phyloP scores from a whole-genome alignment of 768 basidiomycete genomes.

The Strobilomyces echinocephalus region DNA sequence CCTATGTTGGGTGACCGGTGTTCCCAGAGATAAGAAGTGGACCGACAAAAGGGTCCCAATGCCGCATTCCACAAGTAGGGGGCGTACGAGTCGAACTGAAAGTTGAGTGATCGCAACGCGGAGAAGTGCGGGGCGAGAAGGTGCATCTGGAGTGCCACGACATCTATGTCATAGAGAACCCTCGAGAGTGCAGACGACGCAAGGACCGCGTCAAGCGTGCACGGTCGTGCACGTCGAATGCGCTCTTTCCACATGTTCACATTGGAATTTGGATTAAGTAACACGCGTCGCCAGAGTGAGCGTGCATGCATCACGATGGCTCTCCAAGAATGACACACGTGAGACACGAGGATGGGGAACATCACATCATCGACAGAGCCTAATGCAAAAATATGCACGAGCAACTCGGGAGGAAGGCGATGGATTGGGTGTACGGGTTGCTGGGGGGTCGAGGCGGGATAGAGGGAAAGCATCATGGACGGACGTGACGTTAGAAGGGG shows the following conservation, averaged over 20 bases:
- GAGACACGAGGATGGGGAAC: slow-evolving; percentile 61
- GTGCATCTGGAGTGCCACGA: slow-evolving; percentile 60
- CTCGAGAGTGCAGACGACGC: slow-evolving; percentile 32
- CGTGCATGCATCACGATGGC: slow-evolving; percentile 56
- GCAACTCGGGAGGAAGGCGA: slow-evolving; percentile 57
- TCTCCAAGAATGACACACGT: slow-evolving; percentile 66
- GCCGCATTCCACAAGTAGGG: slow-evolving; percentile 69
- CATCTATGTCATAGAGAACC: slow-evolving; percentile 30
- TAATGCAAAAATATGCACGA: slow-evolving; percentile 58
- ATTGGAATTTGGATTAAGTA: slow-evolving; percentile 38
- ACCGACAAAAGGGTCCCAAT: slow-evolving; percentile 49
- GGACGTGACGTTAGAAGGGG: slow-evolving; percentile 21
- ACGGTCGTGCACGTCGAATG: slow-evolving; percentile 54
- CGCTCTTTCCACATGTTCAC: slow-evolving; percentile 60
- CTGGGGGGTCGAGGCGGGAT: slow-evolving; percentile 19
- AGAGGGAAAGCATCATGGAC: slow-evolving; percentile 26
- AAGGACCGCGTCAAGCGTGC: slow-evolving; percentile 58
- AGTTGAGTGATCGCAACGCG: slow-evolving; percentile 59
- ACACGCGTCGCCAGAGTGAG: slow-evolving; percentile 59
- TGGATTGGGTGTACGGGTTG: slow-evolving; percentile 48
- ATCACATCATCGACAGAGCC: slow-evolving; percentile 52
- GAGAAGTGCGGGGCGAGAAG: slow-evolving; percentile 43
- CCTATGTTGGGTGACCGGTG: slow-evolving; percentile 11
- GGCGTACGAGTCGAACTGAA: slow-evolving; percentile 49
- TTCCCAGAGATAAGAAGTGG: slow-evolving; percentile 23